These are phyloP conservation scores for Penicillium polonicum DNA, from an alignment of 2,329 filamentous ascomycete species.

Conservation along the genomic window DNA sequence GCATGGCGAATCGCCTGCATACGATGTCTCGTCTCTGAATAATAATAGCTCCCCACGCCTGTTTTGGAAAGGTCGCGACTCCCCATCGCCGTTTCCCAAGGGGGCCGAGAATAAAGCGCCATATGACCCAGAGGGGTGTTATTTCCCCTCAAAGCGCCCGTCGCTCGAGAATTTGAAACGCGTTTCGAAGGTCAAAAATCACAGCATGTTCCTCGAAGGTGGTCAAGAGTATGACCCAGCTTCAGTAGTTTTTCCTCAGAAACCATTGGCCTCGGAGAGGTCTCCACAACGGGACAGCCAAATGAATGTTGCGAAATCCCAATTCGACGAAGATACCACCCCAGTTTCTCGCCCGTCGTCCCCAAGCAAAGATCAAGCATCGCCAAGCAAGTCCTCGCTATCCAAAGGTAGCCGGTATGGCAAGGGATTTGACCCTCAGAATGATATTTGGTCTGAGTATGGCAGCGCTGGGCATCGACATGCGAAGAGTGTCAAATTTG, in stretches of 20 bases:
- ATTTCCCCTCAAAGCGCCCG: constrained; percentile 74
- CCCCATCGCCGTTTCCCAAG: constrained; percentile 63
- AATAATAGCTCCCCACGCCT: constrained; percentile 69
- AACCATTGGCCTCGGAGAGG: constrained; percentile 67
- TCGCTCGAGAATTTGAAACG: constrained; percentile 95
- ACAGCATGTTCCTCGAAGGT: constrained; percentile 92
- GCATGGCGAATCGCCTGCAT: constrained; percentile 74
- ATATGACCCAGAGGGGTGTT: constrained; percentile 60
- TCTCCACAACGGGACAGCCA: constrained; percentile 62
- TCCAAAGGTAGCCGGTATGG: constrained; percentile 62
- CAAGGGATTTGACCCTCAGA: constrained; percentile 64
- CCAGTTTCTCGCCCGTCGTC: constrained; percentile 43
- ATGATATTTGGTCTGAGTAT: constrained; percentile 61
- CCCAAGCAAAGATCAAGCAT: constrained; percentile 69
- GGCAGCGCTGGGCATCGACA: constrained; percentile 70
- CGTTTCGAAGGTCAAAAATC: constrained; percentile 95
- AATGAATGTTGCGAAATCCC: constrained; percentile 63
- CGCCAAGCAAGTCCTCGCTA: constrained; percentile 87
- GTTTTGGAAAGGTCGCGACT: constrained; percentile 82
- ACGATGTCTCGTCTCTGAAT: constrained; percentile 75
- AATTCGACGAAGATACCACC: constrained; percentile 20
- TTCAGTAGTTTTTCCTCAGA: constrained; percentile 72
- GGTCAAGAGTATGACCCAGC: constrained; percentile 90
- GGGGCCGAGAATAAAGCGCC: constrained; percentile 68
- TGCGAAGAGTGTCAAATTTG: constrained; percentile 96